Evolutionary conservation across 73 alveolate genomes (phyloP), one percentile per base, ranked within the genome.

Genomic region (Symbiodinium pilosum): DNA sequence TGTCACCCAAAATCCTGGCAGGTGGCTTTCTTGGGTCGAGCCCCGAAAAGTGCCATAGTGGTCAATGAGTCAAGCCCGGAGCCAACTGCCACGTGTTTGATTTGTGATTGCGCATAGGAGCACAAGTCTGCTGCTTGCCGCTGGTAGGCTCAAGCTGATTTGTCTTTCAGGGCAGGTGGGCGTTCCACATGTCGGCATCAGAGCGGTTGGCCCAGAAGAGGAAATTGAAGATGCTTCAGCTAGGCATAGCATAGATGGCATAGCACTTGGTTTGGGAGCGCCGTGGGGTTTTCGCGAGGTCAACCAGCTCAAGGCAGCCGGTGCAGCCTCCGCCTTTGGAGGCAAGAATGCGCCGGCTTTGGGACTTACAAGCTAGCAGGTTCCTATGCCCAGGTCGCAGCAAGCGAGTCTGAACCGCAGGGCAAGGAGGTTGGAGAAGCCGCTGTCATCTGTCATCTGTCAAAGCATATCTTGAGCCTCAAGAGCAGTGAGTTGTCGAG

Each of bases 1-100:
- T n/a, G n/a, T n/a, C n/a, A n/a, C n/a, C n/a, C n/a, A 7, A 47
- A 16, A 47, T 0, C 6, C 1, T 14, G 85, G 41, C 38, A 89
- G 95, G 97, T 69, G 30, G 97, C 88, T 6, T 91, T 91, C 54
- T 26, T 91, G 88, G 97, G 97, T 36, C 97, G 97, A 24, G 97
- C 97, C 40, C 97, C 97, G 32, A 91, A 91, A 30, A 86, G 89
- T 56, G 42, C 89, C 81, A 69, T 91, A n/a, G 89, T 91, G 81
- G 77, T 91, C 54, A 85, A 91, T 32, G 97, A 91, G 52, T 91
- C 97, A 6, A 91, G 97, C 88, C 56, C 28, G 95, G 87, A 20
- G 71, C 86, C 71, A 42, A n/a, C 12, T 6, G 83, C 83, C 21
- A 6, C 38, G n/a, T n/a, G n/a, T n/a, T n/a, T n/a, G n/a, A n/a